Conservation (phyloP, 2,329 filamentous ascomycete species). For the Teratosphaeria epicoccoides region DNA sequence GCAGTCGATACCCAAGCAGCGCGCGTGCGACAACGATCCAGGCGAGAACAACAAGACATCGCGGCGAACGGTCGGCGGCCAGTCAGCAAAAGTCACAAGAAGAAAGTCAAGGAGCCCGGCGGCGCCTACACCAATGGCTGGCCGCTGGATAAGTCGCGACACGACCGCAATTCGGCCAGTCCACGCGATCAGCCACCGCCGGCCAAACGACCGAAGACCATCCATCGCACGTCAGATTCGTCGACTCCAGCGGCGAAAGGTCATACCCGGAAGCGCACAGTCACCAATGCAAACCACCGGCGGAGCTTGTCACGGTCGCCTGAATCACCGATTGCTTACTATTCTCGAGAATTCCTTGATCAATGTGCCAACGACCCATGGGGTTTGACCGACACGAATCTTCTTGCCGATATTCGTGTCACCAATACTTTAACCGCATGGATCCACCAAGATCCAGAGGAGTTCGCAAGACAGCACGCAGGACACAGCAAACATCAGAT, state of each 20-base stretch:
- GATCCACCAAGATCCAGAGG: constrained; percentile 60
- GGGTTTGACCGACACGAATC: constrained; percentile 56
- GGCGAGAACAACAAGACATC: constrained; percentile 39
- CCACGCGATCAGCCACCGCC: constrained; percentile 47
- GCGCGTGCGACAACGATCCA: constrained; percentile 35
- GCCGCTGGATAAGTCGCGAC: constrained; percentile 48
- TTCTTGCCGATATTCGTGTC: constrained; percentile 64
- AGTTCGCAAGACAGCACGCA: constrained; percentile 12
- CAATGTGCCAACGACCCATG: constrained; percentile 43
- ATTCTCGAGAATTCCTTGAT: constrained; percentile 55
- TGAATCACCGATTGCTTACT: constrained; percentile 20
- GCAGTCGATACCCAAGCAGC: constrained; percentile 63
- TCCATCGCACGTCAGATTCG: constrained; percentile 69
- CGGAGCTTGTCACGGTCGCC: constrained; percentile 71
- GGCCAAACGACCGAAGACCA: constrained; percentile 70
- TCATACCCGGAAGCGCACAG: constrained; percentile 51
- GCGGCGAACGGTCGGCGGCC: constrained; percentile 53
- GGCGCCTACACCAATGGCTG: constrained; percentile 55
- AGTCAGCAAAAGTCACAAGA: constrained; percentile 73
- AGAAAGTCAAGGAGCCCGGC: constrained; percentile 61
- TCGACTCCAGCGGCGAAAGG: constrained; percentile 54
- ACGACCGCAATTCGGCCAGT: constrained; percentile 41
- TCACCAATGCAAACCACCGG: constrained; percentile 47
- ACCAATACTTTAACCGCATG: constrained; percentile 66
- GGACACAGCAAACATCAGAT: constrained; percentile 54